Percentiles rank a stretch among this genome's conserved stretches.
These are phyloP conservation scores for Dipodascus geniculatus DNA, from an alignment of 805 yeast genomes.

Conservation along the genomic window DNA sequence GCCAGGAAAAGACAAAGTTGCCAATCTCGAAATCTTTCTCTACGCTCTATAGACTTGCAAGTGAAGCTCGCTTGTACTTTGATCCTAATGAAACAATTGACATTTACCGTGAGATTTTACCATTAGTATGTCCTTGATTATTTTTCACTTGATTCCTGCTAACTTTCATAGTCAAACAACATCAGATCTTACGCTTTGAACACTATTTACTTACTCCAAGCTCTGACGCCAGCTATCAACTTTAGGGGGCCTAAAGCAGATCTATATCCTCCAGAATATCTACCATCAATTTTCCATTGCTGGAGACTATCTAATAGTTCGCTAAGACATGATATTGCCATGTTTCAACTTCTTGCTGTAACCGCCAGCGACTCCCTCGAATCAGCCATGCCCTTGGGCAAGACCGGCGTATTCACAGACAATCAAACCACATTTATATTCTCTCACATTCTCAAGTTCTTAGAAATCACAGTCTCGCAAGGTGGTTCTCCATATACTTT, in stretches of 20 bases:
- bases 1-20: conserved; percentile 6
- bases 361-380: conserved; percentile 32
- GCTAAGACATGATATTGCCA: conserved; percentile 46
- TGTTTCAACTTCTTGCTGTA: conserved; percentile 54
- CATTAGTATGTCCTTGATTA: conserved; percentile 14
- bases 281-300: conserved; percentile 57
- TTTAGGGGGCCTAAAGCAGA: conserved; percentile 6
- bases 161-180: conserved; percentile 10
- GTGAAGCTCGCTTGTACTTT: conserved; percentile 17
- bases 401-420: conserved; percentile 51
- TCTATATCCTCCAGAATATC: conserved; percentile 35
- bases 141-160: conserved; percentile 4
- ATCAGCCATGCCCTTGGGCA: conserved; percentile 29
- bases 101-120: conserved; percentile 19
- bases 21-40: conserved; percentile 6
- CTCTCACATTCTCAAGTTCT: conserved; percentile 31
- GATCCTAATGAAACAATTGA: conserved; percentile 11
- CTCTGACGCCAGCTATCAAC: conserved; percentile 13
- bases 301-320: conserved; percentile 49
- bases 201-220: conserved; percentile 12
- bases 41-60: conserved; percentile 15
- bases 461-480: conserved; percentile 38
- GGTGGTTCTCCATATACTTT: conserved; percentile 31
- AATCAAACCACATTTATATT: conserved; percentile 50
- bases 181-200: conserved; percentile 16